These are phyloP conservation scores for Friedmanniomyces endolithicus DNA, from an alignment of 495 filamentous ascomycete species.

Conservation along the genomic window DNA sequence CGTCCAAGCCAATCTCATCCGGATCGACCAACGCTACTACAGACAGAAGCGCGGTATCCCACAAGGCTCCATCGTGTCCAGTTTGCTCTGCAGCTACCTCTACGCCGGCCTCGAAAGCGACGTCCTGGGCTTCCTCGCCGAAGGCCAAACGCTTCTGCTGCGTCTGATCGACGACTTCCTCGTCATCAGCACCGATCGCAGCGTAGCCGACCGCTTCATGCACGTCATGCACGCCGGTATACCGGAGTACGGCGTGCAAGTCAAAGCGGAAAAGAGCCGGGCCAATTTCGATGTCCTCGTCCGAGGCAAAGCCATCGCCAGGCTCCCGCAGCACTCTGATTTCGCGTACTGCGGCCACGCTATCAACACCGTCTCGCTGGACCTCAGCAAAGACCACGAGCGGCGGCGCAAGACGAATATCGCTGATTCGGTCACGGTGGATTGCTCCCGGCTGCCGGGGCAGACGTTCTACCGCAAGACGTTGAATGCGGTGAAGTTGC, in stretches of 20 bases:
- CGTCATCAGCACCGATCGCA: constrained; percentile 58
- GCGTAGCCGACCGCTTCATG: constrained; percentile 58
- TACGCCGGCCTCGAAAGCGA: constrained; percentile 73
- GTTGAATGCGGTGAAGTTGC: constrained; percentile 71
- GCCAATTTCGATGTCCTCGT: constrained; percentile 66
- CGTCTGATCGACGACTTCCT: constrained; percentile 87
- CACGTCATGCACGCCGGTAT: constrained; percentile 66
- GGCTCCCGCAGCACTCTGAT: constrained; percentile 32
- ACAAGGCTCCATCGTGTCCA: constrained; percentile 81
- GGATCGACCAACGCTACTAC: constrained; percentile 80
- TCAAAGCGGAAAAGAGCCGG: constrained; percentile 70
- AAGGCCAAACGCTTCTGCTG: constrained; percentile 53
- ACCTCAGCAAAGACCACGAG: constrained; percentile 51
- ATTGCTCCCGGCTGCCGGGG: constrained; percentile 55
- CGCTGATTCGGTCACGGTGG: constrained; percentile 63
- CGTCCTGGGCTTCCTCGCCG: constrained; percentile 51
- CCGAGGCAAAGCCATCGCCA: constrained; percentile 41
- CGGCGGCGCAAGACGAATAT: constrained; percentile 35
- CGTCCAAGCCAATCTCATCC: constrained; percentile 69
- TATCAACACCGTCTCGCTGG: constrained; percentile 65
- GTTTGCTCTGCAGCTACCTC: constrained; percentile 82
- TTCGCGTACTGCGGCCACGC: constrained; percentile 84
- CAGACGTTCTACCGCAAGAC: constrained; percentile 66
- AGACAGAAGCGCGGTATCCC: constrained; percentile 82
- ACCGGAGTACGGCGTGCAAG: constrained; percentile 63